Evolutionary conservation across 2,329 filamentous ascomycete species (phyloP).

Genomic region (Amauroascus niger): DNA sequence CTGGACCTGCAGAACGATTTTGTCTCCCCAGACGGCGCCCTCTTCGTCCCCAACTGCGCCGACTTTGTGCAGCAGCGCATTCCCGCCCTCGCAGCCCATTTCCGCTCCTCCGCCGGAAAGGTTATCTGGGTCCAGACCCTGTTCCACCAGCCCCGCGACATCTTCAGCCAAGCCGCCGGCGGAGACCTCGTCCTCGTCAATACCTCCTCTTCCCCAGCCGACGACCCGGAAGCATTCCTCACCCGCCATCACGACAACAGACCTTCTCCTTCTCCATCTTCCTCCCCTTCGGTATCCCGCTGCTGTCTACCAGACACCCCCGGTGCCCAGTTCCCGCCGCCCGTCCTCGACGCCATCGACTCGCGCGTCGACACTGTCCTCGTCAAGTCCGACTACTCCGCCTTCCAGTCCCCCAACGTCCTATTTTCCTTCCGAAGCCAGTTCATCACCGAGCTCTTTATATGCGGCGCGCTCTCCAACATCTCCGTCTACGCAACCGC

Average conservation of each 20-base stretch:
- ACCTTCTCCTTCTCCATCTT: too few species aligned
- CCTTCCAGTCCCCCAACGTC: constrained; percentile 65
- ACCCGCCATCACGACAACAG: constrained; percentile 18
- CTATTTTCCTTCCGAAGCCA: constrained; percentile 70
- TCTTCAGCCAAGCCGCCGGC: constrained; percentile 43
- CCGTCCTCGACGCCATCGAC: constrained; percentile 43
- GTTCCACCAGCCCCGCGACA: constrained; percentile 54
- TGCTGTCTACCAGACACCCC: constrained; percentile 35
- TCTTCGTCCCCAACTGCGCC: constrained; percentile 55
- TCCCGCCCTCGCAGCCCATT: constrained; percentile 50
- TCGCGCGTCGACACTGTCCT: constrained; percentile 45
- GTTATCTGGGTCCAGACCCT: constrained; percentile 79
- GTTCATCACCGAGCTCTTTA: constrained; percentile 78
- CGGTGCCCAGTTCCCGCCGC: constrained; percentile 44
- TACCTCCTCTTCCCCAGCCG: neutral
- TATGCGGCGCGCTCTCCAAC: constrained; percentile 80
- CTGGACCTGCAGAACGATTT: constrained; percentile 92
- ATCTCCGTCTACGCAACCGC: constrained; percentile 85
- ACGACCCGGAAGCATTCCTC: constrained; percentile 37
- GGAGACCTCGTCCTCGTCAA: constrained; percentile 38
- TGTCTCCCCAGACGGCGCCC: constrained; percentile 54
- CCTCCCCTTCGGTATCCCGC: too few species aligned
- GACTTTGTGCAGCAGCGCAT: constrained; percentile 60
- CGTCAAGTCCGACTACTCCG: constrained; percentile 76
- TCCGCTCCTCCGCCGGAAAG: constrained; percentile 56